These are phyloP conservation scores for Rhizoctonia solani DNA, from an alignment of 1,284 basidiomycete genomes.

Conservation along the genomic window DNA sequence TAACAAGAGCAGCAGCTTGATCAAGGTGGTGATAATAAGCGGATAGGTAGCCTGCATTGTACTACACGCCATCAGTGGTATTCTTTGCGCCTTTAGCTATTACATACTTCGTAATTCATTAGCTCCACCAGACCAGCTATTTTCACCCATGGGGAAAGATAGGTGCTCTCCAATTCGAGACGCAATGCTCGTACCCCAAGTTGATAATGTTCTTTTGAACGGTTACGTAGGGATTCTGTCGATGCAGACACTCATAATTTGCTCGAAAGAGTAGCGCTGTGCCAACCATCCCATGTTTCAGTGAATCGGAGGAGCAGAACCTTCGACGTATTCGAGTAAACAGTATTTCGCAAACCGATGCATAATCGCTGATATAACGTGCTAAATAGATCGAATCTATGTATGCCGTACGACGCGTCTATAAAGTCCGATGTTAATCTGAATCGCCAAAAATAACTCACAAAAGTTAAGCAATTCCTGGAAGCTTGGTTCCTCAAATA, in stretches of 20 bases:
- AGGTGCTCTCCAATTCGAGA: neutral
- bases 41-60: neutral
- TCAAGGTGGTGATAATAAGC: constrained; percentile 3
- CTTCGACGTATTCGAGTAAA: neutral
- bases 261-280: neutral
- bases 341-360: neutral
- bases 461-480: neutral
- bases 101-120: constrained; percentile 4
- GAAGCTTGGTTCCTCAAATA: neutral
- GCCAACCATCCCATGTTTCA: constrained; percentile 19
- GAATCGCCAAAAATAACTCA: neutral
- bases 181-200: neutral
- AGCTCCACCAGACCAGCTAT: constrained; percentile 6
- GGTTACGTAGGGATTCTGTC: neutral
- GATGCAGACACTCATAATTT: neutral
- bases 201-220: neutral
- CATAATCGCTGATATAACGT: neutral
- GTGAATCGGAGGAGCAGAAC: neutral
- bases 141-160: neutral
- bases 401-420: neutral
- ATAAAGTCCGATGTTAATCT: neutral
- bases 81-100: neutral
- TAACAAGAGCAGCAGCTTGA: constrained; percentile 2
- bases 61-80: neutral
- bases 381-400: neutral